Base-by-base conservation (phyloP, 768 basidiomycete genomes). In the Sporobolomyces phaffii region DNA sequence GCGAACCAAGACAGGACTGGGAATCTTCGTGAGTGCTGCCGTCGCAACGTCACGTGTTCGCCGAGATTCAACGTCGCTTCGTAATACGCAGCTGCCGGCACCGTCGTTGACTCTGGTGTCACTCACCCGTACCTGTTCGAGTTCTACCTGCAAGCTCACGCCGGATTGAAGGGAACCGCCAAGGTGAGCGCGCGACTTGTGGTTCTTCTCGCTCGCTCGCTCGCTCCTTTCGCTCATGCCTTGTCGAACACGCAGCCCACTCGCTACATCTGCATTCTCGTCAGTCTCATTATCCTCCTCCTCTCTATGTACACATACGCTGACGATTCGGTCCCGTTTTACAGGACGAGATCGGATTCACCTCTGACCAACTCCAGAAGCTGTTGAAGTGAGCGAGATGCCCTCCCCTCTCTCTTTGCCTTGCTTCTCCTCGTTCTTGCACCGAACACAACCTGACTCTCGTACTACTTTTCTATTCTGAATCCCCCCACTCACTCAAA, bases 261-360 rank as follows among this genome's bases (percentile, higher is more conserved):
- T 10, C 70, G 69, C n/a, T 73, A 70, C 64, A 62, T 72, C 70
- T 31, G 45, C 43, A 57, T 73, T 20, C 62, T 72, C 45, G 59
- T 60, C 8, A 33, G 59, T 50, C 41, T 6, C 17, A 14, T 17
- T 24, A 17, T 22, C 14, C 48, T 3, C 26, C 33, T n/a, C 34
- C 47, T 50, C 45, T 48, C 29, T 45, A 28, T 8, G 22, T 26
- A n/a, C 36, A 8, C n/a, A 22, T 38, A 28, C 11, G 20, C 26
- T 47, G 45, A 38, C 36, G 22, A 52, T 9, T n/a, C 33, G 3
- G n/a, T 38, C 33, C 8, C 52, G 22, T 53, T 36, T 17, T 24
- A 9, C 34, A 60, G 58, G 65, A 73, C 63, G 74, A 75, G 54
- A 60, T 48, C 38, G 47, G 49, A 1, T 72, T 68, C 69, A 41